These are phyloP conservation scores for Aspergillus olivimuriae DNA, from an alignment of 495 filamentous ascomycete genomes.

Conservation along the genomic window DNA sequence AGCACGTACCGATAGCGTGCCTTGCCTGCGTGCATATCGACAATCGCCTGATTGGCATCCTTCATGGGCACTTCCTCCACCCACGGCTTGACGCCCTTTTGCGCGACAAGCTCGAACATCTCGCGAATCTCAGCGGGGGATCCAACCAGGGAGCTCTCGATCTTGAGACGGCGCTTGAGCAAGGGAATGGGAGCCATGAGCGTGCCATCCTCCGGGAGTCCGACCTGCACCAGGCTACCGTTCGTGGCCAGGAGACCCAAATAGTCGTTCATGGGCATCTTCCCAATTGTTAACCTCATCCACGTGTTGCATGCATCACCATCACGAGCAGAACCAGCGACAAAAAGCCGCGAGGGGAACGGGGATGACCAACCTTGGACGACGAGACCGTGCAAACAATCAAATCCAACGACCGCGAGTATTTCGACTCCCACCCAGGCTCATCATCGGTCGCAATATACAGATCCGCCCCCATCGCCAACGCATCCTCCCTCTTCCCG, in stretches of 20 bases:
- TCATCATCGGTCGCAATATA: conserved; percentile 85
- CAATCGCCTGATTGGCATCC: conserved; percentile 64
- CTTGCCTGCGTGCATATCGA: conserved; percentile 63
- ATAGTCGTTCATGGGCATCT: conserved; percentile 70
- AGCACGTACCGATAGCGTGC: conserved; percentile 74
- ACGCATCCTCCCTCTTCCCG: conserved; percentile 63
- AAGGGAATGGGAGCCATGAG: conserved; percentile 56
- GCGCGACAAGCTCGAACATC: conserved; percentile 72
- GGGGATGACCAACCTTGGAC: conserved; percentile 35
- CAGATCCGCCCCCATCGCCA: conserved; percentile 53
- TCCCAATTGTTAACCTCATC: neutral
- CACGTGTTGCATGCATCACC: no score
- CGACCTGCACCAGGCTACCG: conserved; percentile 78
- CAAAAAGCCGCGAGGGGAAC: no score
- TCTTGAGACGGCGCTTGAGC: conserved; percentile 58
- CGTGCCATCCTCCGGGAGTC: conserved; percentile 59
- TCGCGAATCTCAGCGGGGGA: conserved; percentile 67
- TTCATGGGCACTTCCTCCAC: conserved; percentile 65
- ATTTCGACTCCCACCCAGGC: conserved; percentile 59
- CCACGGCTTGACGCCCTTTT: conserved; percentile 69
- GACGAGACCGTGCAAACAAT: conserved; percentile 77
- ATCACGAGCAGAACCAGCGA: no score
- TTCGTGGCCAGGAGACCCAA: conserved; percentile 58
- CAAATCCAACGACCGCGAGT: conserved; percentile 65
- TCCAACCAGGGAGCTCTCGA: conserved; percentile 69